These are phyloP conservation scores for Taiozyma sp. DNA, from an alignment of 1,139 yeast genomes.

Conservation along the genomic window DNA sequence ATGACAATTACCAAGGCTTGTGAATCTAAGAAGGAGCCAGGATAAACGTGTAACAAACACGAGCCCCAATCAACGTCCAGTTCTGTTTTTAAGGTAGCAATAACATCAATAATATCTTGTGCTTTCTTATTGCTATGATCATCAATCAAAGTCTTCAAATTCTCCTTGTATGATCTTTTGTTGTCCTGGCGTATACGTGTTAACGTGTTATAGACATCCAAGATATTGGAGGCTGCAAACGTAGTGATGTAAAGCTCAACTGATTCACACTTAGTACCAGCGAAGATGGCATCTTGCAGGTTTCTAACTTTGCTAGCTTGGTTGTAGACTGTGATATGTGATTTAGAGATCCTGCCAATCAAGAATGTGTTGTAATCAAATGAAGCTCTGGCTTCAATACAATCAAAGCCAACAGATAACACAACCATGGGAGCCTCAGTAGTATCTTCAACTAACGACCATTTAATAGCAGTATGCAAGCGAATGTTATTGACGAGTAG, in stretches of 20 bases:
- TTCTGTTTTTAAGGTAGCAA: conserved; percentile 46
- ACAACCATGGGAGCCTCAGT: conserved; percentile 66
- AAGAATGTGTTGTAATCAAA: conserved; percentile 86
- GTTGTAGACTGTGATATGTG: conserved; percentile 61
- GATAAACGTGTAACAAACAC: conserved; percentile 62
- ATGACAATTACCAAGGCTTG: conserved; percentile 66
- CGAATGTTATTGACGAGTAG: conserved; percentile 46
- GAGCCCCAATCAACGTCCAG: conserved; percentile 56
- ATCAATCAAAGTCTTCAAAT: conserved; percentile 31
- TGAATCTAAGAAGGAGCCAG: conserved; percentile 69
- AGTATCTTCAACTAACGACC: conserved; percentile 49
- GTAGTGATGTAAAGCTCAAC: conserved; percentile 71
- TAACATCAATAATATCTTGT: conserved; percentile 19
- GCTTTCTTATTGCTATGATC: conserved; percentile 9
- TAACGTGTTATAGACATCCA: conserved; percentile 72
- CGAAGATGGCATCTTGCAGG: conserved; percentile 59
- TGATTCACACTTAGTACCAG: conserved; percentile 48
- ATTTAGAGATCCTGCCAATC: conserved; percentile 46
- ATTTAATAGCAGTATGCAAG: conserved; percentile 63
- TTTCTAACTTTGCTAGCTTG: conserved; percentile 46
- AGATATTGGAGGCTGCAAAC: conserved; percentile 74
- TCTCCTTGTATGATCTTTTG: conserved; percentile 67
- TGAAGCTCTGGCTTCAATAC: conserved; percentile 55
- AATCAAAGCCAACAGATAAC: conserved; percentile 52
- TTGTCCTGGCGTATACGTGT: conserved; percentile 72